Evolutionary conservation across 1,284 basidiomycete genomes (phyloP).

Genomic region (Agaricales sp.): DNA sequence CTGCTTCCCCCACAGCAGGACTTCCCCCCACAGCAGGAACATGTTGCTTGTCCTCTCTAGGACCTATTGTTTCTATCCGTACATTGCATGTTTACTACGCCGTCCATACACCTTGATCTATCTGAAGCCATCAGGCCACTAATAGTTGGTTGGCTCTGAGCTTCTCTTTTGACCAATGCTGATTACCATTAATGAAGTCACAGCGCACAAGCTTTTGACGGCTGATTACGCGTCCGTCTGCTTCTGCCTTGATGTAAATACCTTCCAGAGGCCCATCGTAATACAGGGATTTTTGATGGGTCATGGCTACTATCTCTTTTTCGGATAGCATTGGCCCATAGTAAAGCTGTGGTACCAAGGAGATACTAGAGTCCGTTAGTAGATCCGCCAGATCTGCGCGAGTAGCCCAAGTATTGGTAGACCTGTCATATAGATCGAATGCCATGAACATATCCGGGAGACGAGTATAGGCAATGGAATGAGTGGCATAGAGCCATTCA

Average conservation of each 20-base stretch:
- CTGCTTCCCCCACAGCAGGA: too few relatives aligned
- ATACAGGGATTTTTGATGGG: conserved; percentile 33
- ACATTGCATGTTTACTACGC: too few relatives aligned
- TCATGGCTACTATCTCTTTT: conserved; percentile 29
- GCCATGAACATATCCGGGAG: conserved; percentile 47
- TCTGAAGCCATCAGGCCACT: too few relatives aligned
- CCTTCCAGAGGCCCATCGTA: conserved; percentile 46
- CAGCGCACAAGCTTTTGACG: conserved; percentile 50
- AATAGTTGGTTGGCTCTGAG: conserved; percentile 28
- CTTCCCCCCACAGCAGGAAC: too few relatives aligned
- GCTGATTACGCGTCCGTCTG: conserved; percentile 25
- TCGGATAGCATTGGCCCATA: conserved; percentile 29
- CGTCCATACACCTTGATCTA: too few relatives aligned
- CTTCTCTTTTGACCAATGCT: conserved; percentile 45
- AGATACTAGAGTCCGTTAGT: conserved; percentile 29
- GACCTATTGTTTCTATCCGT: too few relatives aligned
- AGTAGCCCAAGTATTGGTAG: conserved; percentile 29
- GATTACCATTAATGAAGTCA: conserved; percentile 55
- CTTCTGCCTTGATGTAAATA: conserved; percentile 48
- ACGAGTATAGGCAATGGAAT: conserved; percentile 44
- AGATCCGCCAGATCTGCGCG: conserved; percentile 24
- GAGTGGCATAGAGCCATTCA: conserved; percentile 54
- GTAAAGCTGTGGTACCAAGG: conserved; percentile 32
- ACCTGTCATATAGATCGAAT: conserved; percentile 51
- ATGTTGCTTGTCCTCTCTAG: too few relatives aligned